A percentile compares a stretch with the other conserved stretches of the same genome.
Evolutionary conservation across 2,329 filamentous ascomycete species (phyloP).

Genomic region (Orbilia javanica): DNA sequence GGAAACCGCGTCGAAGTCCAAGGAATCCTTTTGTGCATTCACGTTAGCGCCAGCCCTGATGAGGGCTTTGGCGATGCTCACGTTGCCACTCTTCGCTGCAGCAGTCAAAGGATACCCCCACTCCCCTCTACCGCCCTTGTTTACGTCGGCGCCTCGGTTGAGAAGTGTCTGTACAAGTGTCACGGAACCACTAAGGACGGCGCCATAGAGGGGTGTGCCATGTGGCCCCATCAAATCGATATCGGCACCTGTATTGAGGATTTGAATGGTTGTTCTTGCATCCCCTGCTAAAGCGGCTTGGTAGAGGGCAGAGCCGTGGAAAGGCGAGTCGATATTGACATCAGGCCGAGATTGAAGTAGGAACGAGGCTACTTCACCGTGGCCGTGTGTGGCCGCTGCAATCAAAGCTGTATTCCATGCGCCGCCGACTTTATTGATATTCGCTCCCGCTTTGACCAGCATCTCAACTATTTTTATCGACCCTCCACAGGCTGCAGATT

Average conservation of each 20-base stretch:
- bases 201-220: conserved; percentile 30
- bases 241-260: conserved; percentile 22
- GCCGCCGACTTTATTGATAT: conserved; percentile 56
- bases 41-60: conserved; percentile 27
- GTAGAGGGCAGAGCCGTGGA: conserved; percentile 27
- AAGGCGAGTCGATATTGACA: conserved; percentile 8
- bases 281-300: conserved; percentile 36
- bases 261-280: neutral
- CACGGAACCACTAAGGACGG: conserved; percentile 13
- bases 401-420: conserved; percentile 57
- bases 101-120: conserved; percentile 21
- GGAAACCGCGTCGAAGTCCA: neutral
- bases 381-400: conserved; percentile 38
- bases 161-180: conserved; percentile 30
- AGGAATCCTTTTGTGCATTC: conserved; percentile 3
- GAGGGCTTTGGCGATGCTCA: conserved; percentile 19
- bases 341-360: conserved; percentile 24
- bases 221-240: conserved; percentile 21
- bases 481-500: conserved; percentile 57
- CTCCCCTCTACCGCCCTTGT: conserved; percentile 35
- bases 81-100: conserved; percentile 25
- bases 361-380: conserved; percentile 24
- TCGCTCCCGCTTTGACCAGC: conserved; percentile 57
- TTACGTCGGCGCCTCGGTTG: conserved; percentile 30
- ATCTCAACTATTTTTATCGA: conserved; percentile 48